Conservation (phyloP, 352 stramenopile species). For the Globisporangium parvum region DNA sequence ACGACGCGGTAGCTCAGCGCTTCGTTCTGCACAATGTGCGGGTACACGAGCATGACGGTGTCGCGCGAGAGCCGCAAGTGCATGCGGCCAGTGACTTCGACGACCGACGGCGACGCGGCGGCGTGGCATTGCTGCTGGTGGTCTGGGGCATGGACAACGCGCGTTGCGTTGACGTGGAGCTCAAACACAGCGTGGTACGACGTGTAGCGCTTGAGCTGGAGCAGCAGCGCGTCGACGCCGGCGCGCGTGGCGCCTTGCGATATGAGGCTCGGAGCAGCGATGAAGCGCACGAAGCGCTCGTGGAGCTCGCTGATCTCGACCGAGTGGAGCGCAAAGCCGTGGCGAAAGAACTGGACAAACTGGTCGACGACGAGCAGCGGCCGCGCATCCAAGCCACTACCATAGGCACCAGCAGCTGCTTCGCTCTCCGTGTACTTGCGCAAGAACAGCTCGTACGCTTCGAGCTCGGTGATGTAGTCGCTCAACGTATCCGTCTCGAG, state of each 20-base stretch:
- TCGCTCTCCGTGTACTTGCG: conserved; percentile 12
- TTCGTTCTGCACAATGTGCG: conserved; percentile 52
- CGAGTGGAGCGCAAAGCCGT: conserved; percentile 64
- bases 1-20: conserved; percentile 42
- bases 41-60: conserved; percentile 65
- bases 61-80: conserved; percentile 57
- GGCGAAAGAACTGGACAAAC: conserved; percentile 43
- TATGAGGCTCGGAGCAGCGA: conserved; percentile 26
- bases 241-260: conserved; percentile 28
- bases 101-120: conserved; percentile 15
- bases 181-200: conserved; percentile 61
- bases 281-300: conserved; percentile 47
- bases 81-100: conserved; percentile 30
- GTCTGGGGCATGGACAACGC: conserved; percentile 23
- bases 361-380: conserved; percentile 38
- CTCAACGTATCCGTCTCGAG: conserved; percentile 45
- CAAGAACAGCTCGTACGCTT: conserved; percentile 50
- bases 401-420: background rate
- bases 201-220: conserved; percentile 66
- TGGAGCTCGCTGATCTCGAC: conserved; percentile 47
- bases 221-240: conserved; percentile 40
- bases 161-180: conserved; percentile 15
- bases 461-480: conserved; percentile 39
- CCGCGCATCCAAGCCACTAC: conserved; percentile 9
- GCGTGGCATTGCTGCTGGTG: background rate